Conservation (phyloP, 805 yeast species). For the Wickerhamiella australiensis region DNA sequence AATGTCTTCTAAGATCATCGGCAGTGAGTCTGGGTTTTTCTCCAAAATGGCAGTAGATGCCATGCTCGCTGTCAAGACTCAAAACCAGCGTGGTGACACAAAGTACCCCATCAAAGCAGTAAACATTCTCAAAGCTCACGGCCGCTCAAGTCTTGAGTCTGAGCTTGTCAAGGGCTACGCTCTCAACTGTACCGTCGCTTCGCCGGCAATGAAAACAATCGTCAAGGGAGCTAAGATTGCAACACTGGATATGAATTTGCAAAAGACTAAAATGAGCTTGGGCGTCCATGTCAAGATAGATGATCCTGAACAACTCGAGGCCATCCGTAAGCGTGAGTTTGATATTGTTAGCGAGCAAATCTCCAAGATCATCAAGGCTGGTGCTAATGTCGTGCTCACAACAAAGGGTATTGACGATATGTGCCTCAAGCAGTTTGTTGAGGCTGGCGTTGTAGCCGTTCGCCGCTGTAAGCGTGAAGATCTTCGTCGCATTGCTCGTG, state of each 20-base stretch:
- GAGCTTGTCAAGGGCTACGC: slow-evolving; percentile 88
- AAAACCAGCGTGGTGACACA: slow-evolving; percentile 69
- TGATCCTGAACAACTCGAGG: slow-evolving; percentile 94
- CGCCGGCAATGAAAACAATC: slow-evolving; percentile 85
- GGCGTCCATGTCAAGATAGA: slow-evolving; percentile 95
- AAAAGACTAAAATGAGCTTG: slow-evolving; percentile 94
- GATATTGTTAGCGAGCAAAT: slow-evolving; percentile 77
- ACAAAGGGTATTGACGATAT: slow-evolving; percentile 93
- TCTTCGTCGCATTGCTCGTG: slow-evolving; percentile 89
- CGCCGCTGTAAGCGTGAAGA: slow-evolving; percentile 97
- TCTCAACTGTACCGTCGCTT: slow-evolving; percentile 89
- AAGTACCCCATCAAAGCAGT: slow-evolving; percentile 88
- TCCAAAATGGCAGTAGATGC: slow-evolving; percentile 88
- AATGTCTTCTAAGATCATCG: slow-evolving; percentile 94
- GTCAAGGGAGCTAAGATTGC: slow-evolving; percentile 68
- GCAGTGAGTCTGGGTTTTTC: slow-evolving; percentile 85
- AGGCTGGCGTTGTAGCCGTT: slow-evolving; percentile 86
- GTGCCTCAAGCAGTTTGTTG: slow-evolving; percentile 82
- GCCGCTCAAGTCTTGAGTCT: slow-evolving; percentile 82
- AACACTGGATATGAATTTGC: slow-evolving; percentile 80
- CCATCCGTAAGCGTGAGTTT: slow-evolving; percentile 76
- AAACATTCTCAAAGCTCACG: slow-evolving; percentile 90
- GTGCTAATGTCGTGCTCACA: slow-evolving; percentile 86
- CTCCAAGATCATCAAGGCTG: slow-evolving; percentile 66
- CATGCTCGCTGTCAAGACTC: slow-evolving; percentile 84